Conservation (phyloP, 2,329 filamentous ascomycete genomes). For the Coniochaeta hoffmannii region DNA sequence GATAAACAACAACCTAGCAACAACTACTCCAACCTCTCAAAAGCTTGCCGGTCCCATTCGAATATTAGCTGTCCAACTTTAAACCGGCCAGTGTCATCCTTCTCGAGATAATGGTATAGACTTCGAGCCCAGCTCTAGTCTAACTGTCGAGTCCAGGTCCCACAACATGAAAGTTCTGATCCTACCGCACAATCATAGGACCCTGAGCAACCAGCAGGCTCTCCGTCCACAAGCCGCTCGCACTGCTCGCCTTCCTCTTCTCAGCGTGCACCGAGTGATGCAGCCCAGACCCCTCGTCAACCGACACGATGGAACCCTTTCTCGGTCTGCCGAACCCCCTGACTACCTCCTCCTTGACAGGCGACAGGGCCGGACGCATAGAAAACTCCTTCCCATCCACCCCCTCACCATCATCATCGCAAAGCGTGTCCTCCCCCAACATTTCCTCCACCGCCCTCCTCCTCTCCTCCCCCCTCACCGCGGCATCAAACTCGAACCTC, state of each 20-base stretch:
- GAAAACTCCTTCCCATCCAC: no score
- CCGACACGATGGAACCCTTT: background rate
- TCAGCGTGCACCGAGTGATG: background rate
- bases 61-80: no score
- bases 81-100: no score
- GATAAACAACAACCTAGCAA: no score
- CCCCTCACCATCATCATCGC: background rate
- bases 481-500: constrained; percentile 29
- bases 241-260: background rate
- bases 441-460: constrained; percentile 20
- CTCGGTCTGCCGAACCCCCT: background rate
- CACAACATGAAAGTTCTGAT: no score
- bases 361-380: no score
- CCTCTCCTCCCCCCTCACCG: constrained; percentile 19
- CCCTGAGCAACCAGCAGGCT: background rate
- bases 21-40: no score
- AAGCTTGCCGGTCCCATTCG: no score
- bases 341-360: background rate
- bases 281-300: background rate
- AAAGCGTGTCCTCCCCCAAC: constrained; percentile 17
- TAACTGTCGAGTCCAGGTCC: no score
- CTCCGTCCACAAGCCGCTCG: background rate
- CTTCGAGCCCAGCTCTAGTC: no score
- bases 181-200: background rate
- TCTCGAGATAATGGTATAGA: no score